These are phyloP conservation scores for Leptoxyphium fumago DNA, from an alignment of 2,329 filamentous ascomycete genomes.

Conservation along the genomic window DNA sequence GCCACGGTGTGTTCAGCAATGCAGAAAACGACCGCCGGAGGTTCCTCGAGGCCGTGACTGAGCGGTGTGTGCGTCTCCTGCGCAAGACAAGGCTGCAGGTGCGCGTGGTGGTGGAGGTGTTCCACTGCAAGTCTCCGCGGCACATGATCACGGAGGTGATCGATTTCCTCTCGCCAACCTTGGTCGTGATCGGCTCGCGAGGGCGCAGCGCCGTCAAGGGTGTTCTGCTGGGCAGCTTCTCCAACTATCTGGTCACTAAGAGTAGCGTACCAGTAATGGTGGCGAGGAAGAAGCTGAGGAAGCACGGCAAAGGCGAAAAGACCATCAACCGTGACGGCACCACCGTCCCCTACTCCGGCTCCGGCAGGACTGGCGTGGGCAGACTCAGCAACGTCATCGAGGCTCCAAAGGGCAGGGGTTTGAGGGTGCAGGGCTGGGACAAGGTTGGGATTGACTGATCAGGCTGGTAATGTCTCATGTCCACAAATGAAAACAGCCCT, in stretches of 20 bases:
- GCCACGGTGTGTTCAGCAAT: conserved; percentile 27
- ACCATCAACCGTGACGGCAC: conserved; percentile 24
- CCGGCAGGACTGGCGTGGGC: conserved; percentile 10
- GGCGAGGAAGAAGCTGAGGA: conserved; percentile 74
- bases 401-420: conserved; percentile 15
- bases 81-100: conserved; percentile 88
- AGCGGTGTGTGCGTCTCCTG: conserved; percentile 69
- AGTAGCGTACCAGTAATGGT: conserved; percentile 97
- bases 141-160: conserved; percentile 96
- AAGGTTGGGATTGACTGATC: conserved; percentile 20
- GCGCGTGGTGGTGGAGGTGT: conserved; percentile 83
- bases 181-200: conserved; percentile 84
- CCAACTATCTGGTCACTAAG: conserved; percentile 93
- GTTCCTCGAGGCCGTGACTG: conserved; percentile 71
- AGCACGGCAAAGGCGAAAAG: conserved; percentile 50
- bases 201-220: conserved; percentile 87
- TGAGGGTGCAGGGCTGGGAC: conserved; percentile 20
- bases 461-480: too few species aligned
- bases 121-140: conserved; percentile 96
- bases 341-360: conserved; percentile 17
- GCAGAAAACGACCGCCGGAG: conserved; percentile 65
- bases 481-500: too few species aligned
- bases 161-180: conserved; percentile 75
- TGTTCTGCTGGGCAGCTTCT: conserved; percentile 89
- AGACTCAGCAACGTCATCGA: conserved; percentile 21